These are phyloP conservation scores for Penicillium canariense DNA, from an alignment of 495 filamentous ascomycete species.

Conservation along the genomic window DNA sequence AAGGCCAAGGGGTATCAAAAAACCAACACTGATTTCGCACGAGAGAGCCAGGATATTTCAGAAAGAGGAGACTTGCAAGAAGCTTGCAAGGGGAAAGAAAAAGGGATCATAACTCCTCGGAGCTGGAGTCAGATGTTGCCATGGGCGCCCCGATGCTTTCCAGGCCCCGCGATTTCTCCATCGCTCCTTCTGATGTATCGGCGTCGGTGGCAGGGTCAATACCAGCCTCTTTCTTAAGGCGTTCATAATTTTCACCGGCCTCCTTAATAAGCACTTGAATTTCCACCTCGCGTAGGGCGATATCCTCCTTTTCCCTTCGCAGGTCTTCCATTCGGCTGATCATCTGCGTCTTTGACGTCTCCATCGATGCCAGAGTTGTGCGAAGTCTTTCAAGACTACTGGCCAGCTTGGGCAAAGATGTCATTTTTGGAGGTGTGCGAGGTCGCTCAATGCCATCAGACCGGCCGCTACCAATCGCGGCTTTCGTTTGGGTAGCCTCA, in stretches of 20 bases:
- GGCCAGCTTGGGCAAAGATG: constrained; percentile 53
- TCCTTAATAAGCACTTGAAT: constrained; percentile 80
- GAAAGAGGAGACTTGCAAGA: not conserved
- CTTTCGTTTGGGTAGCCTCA: constrained; percentile 81
- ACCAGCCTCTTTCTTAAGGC: constrained; percentile 53
- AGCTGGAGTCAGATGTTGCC: constrained; percentile 25
- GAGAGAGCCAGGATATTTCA: not conserved
- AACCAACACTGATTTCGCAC: constrained; percentile 11
- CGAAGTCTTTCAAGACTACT: constrained; percentile 51
- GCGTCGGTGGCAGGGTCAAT: constrained; percentile 30
- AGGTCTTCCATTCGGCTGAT: constrained; percentile 59
- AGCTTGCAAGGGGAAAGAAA: not conserved
- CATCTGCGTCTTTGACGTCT: constrained; percentile 52
- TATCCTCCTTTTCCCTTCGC: constrained; percentile 63
- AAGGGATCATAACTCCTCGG: constrained; percentile 27
- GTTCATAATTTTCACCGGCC: constrained; percentile 75
- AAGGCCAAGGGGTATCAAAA: constrained; percentile 26
- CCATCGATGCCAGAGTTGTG: constrained; percentile 52
- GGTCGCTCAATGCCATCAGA: constrained; percentile 43
- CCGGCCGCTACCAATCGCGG: constrained; percentile 69
- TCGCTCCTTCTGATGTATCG: constrained; percentile 27
- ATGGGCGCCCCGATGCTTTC: constrained; percentile 42
- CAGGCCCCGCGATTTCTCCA: constrained; percentile 39
- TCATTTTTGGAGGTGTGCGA: constrained; percentile 57
- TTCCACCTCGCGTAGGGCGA: constrained; percentile 71